A percentile compares a stretch with the other conserved stretches of the same genome.
phyloP scores from a whole-genome alignment of 768 basidiomycete genomes.

The Polyporus arcularius region DNA sequence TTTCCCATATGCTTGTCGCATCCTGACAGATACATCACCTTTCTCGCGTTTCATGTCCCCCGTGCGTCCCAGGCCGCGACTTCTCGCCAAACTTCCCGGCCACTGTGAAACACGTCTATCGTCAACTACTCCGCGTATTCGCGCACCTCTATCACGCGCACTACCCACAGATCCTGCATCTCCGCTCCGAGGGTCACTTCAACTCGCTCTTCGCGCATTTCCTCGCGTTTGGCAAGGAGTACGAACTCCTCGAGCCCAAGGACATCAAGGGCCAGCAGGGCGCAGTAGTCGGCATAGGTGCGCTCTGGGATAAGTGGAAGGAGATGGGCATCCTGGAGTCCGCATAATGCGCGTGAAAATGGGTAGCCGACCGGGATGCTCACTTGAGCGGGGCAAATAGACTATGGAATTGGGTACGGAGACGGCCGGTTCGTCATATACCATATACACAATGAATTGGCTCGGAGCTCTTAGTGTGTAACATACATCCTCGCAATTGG shows the following conservation, averaged over 20 bases:
- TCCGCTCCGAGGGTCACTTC: conserved; percentile 93
- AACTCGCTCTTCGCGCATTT: conserved; percentile 98
- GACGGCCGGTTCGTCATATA: conserved; percentile 26
- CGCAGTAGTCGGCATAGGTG: conserved; percentile 67
- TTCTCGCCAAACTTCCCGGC: conserved; percentile 89
- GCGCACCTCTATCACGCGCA: conserved; percentile 98
- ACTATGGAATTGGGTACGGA: conserved; percentile 5
- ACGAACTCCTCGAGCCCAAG: conserved; percentile 85
- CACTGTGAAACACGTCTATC: conserved; percentile 91
- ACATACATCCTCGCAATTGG: conserved; percentile 13
- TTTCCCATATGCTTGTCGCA: neutral
- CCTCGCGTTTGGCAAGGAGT: conserved; percentile 92
- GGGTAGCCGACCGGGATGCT: neutral
- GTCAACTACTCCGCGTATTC: conserved; percentile 94
- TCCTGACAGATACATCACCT: neutral
- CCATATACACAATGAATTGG: conserved; percentile 13
- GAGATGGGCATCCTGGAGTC: conserved; percentile 76
- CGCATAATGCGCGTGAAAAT: conserved; percentile 21
- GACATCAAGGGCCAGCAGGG: conserved; percentile 77
- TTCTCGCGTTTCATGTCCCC: conserved; percentile 26
- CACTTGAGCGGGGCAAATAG: conserved; percentile 1
- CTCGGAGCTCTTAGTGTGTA: conserved; percentile 10
- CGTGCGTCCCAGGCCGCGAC: conserved; percentile 75
- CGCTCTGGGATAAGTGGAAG: conserved; percentile 88
- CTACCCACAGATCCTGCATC: conserved; percentile 86